Evolutionary conservation across 371 early-diverging fungal species (phyloP), one percentile per base, ranked within the genome.

Genomic region (Choanephora cucurbitarum): DNA sequence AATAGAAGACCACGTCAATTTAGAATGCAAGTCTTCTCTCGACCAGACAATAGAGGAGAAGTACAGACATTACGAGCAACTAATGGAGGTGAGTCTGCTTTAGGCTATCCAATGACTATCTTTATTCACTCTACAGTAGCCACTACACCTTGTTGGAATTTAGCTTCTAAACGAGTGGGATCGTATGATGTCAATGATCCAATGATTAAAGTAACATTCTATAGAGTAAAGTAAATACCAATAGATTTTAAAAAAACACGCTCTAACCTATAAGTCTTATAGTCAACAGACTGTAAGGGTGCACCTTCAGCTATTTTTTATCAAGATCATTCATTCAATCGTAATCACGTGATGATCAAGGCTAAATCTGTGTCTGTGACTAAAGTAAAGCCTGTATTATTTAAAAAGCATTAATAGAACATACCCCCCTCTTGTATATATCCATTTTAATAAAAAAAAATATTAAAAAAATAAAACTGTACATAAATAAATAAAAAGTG

Each of bases 171-270:
- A 49, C 47, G 56, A 40, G 67, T 67, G 5, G 67, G 67, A 3
- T 67, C 67, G 17, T 59, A 52, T 44, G 67, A 58, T 22, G 22
- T 67, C 6, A 67, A 67, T 46, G 67, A 67, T 37, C 67, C 67
- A 19, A 45, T 67, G 22, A 58, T 62, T 31, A 67, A 62, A 52
- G 54, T 67, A 28, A 59, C 60, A n/a, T 62, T 67, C 39, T 67
- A 59, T 45, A 49, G 62, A 47, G 62, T 62, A 62, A 48, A 58
- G 54, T 13, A 15, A 33, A 17, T 42, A 14, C n/a, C n/a, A n/a
- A n/a, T n/a, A n/a, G n/a, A n/a, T n/a, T n/a, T n/a, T n/a, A n/a
- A n/a, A n/a, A n/a, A n/a, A n/a, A n/a, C n/a, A n/a, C n/a, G n/a
- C n/a, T n/a, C n/a, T n/a, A n/a, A n/a, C n/a, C n/a, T n/a, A n/a